phyloP scores from a whole-genome alignment of 2,329 filamentous ascomycete species.

The Periconia digitata region DNA sequence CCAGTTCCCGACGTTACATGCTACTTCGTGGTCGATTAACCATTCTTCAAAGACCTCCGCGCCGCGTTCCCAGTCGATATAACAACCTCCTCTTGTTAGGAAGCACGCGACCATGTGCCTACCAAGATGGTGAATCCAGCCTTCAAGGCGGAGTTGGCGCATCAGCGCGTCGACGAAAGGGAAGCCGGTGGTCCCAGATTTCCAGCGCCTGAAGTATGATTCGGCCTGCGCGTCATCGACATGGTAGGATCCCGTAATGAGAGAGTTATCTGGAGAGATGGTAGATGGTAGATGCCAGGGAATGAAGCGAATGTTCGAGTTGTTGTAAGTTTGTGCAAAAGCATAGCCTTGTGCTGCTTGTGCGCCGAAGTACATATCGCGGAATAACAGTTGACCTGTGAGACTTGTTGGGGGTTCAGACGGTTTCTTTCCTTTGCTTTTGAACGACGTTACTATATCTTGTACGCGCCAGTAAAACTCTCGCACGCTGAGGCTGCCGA shows the following conservation, averaged over 20 bases:
- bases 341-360: constrained; percentile 67
- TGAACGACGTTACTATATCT: constrained; percentile 61
- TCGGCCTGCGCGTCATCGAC: constrained; percentile 66
- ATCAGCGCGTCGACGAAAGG: constrained; percentile 81
- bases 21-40: constrained; percentile 73
- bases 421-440: constrained; percentile 56
- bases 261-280: constrained; percentile 45
- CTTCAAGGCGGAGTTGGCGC: constrained; percentile 70
- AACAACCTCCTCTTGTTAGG: constrained; percentile 76
- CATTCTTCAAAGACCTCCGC: constrained; percentile 77
- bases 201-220: constrained; percentile 69
- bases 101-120: constrained; percentile 80
- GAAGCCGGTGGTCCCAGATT: constrained; percentile 69
- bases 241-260: constrained; percentile 62
- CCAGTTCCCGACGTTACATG: constrained; percentile 76
- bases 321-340: constrained; percentile 67
- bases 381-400: constrained; percentile 72
- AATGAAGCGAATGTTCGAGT: constrained; percentile 70
- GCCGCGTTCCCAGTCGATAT: constrained; percentile 77
- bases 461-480: constrained; percentile 73
- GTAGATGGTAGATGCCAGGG: constrained; percentile 76
- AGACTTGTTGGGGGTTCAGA: constrained; percentile 66
- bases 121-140: constrained; percentile 80
- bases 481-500: constrained; percentile 69
- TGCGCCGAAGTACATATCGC: constrained; percentile 82